phyloP scores from a whole-genome alignment of 352 stramenopile species.

The Phytophthora multivora region DNA sequence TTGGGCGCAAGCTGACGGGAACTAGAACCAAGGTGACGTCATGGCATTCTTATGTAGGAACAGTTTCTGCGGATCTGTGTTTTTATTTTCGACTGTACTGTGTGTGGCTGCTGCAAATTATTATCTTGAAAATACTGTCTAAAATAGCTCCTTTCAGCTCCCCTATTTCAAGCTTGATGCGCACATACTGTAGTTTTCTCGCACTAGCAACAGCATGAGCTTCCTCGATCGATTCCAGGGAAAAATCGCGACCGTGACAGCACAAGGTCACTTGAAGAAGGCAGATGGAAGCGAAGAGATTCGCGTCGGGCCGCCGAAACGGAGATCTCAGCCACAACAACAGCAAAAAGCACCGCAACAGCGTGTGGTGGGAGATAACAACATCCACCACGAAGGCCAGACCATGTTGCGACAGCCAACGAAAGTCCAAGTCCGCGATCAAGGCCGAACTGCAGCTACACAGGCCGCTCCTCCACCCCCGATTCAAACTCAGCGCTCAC shows the following conservation, averaged over 20 bases:
- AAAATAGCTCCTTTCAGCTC: too few species aligned
- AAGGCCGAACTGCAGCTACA: background rate
- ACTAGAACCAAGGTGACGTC: too few species aligned
- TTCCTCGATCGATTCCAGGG: conserved; percentile 85
- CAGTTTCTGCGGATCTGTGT: too few species aligned
- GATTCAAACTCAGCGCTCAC: conserved; percentile 18
- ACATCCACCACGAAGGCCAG: conserved; percentile 20
- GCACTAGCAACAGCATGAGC: conserved; percentile 52
- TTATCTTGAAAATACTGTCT: too few species aligned
- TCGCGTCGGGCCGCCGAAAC: conserved; percentile 69
- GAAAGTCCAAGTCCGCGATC: conserved; percentile 19
- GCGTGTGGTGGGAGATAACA: conserved; percentile 17
- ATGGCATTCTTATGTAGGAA: too few species aligned
- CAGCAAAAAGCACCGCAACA: conserved; percentile 16
- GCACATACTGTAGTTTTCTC: too few species aligned
- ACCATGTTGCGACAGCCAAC: conserved; percentile 29
- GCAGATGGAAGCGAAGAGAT: conserved; percentile 84
- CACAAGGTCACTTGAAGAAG: conserved; percentile 78
- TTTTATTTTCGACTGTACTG: too few species aligned
- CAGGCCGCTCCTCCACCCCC: conserved; percentile 11
- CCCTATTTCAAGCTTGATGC: too few species aligned
- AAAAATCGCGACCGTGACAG: conserved; percentile 85
- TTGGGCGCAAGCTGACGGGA: too few species aligned
- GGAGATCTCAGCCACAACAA: conserved; percentile 31
- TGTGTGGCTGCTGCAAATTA: too few species aligned